phyloP scores from a whole-genome alignment of 1,139 yeast genomes.

The Geotrichum reessii region DNA sequence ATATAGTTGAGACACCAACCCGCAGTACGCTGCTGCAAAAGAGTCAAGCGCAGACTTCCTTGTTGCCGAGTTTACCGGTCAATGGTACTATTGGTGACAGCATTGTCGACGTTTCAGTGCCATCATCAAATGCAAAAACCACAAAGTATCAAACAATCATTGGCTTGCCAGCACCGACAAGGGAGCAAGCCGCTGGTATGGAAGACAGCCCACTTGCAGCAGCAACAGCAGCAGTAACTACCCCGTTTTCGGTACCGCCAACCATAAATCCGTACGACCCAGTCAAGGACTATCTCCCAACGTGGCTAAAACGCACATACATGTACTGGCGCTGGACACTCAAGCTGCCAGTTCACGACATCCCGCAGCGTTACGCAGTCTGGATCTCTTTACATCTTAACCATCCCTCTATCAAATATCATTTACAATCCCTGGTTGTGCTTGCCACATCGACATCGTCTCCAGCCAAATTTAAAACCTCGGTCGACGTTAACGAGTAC shows the following conservation, averaged over 20 bases:
- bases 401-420: slow-evolving; percentile 12
- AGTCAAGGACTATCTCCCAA: slow-evolving; percentile 15
- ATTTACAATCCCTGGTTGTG: slow-evolving; percentile 7
- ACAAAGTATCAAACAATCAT: not conserved
- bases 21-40: not conserved
- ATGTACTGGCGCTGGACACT: slow-evolving; percentile 19
- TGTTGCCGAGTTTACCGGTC: too few species aligned
- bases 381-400: slow-evolving; percentile 15
- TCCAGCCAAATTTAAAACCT: not conserved
- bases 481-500: slow-evolving; percentile 14
- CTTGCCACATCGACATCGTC: not conserved
- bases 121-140: not conserved
- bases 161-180: not conserved
- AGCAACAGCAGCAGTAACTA: not conserved
- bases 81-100: not conserved
- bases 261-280: slow-evolving; percentile 16
- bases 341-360: slow-evolving; percentile 9
- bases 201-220: too few species aligned
- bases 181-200: too few species aligned
- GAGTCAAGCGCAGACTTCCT: not conserved
- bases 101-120: not conserved
- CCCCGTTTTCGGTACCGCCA: slow-evolving; percentile 7
- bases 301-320: slow-evolving; percentile 16
- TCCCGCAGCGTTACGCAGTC: slow-evolving; percentile 14
- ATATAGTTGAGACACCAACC: too few species aligned